Conservation (phyloP, 495 filamentous ascomycete genomes). For the Tuber magnatum region DNA sequence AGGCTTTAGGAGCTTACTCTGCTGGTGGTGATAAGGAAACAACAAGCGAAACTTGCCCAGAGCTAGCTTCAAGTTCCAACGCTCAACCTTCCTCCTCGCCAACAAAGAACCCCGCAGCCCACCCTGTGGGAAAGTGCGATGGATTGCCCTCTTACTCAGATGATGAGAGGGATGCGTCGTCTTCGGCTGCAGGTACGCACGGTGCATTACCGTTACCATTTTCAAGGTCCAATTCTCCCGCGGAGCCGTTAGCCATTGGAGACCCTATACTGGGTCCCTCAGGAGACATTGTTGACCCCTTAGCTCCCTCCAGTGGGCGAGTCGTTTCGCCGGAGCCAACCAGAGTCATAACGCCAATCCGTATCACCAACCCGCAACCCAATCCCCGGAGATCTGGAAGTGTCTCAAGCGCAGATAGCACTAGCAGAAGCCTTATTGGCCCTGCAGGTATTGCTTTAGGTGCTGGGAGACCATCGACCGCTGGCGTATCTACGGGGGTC, state of each 20-base stretch:
- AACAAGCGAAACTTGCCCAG: neutral
- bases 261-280: neutral
- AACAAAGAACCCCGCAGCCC: neutral
- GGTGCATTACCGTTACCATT: neutral
- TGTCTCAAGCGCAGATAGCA: constrained; percentile 25
- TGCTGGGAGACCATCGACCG: constrained; percentile 24
- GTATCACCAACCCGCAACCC: neutral
- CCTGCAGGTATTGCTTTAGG: constrained; percentile 27
- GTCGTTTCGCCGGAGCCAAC: neutral
- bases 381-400: constrained; percentile 15
- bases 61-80: neutral
- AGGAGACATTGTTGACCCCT: neutral
- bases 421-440: constrained; percentile 20
- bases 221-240: constrained; percentile 1
- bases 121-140: neutral
- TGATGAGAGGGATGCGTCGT: constrained; percentile 17
- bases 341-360: neutral
- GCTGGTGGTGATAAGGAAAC: constrained; percentile 34
- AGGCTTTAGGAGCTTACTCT: constrained; percentile 66
- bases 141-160: constrained; percentile 28
- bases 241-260: neutral
- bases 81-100: neutral
- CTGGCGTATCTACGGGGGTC: constrained; percentile 25
- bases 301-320: neutral
- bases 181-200: neutral